phyloP scores from a whole-genome alignment of 768 basidiomycete species.

The Rubroboletus satanas region DNA sequence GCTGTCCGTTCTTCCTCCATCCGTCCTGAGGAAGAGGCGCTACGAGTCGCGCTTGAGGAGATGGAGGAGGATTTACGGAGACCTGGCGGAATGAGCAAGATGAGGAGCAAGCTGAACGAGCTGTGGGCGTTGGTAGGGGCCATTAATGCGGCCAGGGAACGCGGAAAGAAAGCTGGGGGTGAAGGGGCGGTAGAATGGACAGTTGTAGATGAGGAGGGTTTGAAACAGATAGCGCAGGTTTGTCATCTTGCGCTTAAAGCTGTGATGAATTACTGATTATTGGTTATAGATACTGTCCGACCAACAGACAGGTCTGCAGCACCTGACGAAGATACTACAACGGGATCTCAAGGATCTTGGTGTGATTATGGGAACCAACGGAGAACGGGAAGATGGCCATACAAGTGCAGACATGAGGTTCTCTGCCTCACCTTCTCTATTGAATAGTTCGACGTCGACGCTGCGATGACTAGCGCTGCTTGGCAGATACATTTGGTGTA shows the following conservation, averaged over 20 bases:
- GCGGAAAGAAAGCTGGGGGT: constrained; percentile 39
- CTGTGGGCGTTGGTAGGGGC: constrained; percentile 83
- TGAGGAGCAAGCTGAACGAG: constrained; percentile 74
- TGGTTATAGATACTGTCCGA: constrained; percentile 62
- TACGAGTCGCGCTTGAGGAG: constrained; percentile 68
- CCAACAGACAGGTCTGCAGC: constrained; percentile 76
- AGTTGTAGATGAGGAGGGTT: constrained; percentile 83
- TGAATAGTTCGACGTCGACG: constrained; percentile 24
- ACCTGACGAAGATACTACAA: constrained; percentile 73
- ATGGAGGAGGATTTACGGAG: constrained; percentile 67
- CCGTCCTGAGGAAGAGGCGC: constrained; percentile 73
- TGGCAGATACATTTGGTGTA: constrained; percentile 7
- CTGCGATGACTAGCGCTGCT: constrained; percentile 15
- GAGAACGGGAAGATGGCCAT: constrained; percentile 32
- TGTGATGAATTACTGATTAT: not conserved
- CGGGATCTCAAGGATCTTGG: constrained; percentile 60
- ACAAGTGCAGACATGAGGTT: constrained; percentile 14
- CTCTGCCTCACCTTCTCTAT: constrained; percentile 17
- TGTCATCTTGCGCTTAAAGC: constrained; percentile 12
- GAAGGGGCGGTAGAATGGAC: constrained; percentile 61
- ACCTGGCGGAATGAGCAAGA: constrained; percentile 49
- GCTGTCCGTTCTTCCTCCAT: constrained; percentile 70
- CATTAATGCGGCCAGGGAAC: constrained; percentile 55
- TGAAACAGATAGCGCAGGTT: constrained; percentile 73
- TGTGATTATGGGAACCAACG: constrained; percentile 54